These are phyloP conservation scores for Xylaria sp. DNA, from an alignment of 2,329 filamentous ascomycete genomes.

Conservation along the genomic window DNA sequence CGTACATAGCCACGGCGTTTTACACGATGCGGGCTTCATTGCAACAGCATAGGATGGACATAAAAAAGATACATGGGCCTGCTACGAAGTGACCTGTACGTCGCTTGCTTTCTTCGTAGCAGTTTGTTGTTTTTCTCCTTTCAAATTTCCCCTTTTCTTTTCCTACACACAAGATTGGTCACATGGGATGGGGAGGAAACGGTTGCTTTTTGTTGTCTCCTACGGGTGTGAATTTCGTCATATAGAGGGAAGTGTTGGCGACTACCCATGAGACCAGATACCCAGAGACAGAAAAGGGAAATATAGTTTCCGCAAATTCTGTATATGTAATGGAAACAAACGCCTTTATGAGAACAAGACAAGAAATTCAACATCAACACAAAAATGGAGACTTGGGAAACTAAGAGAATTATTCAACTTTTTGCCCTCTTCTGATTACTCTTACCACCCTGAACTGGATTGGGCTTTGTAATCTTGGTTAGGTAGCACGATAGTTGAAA, in stretches of 20 bases:
- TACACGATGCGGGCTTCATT: constrained; percentile 35
- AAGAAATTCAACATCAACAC: constrained; percentile 24
- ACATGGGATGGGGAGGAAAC: background rate
- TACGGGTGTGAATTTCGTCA: constrained; percentile 21
- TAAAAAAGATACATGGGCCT: constrained; percentile 39
- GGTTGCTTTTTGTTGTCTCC: constrained; percentile 10
- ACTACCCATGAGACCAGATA: constrained; percentile 38
- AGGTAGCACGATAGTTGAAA: background rate
- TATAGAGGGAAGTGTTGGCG: constrained; percentile 34
- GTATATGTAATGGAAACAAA: constrained; percentile 36
- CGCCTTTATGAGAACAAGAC: constrained; percentile 35
- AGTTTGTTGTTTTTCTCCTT: background rate
- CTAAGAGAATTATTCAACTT: background rate
- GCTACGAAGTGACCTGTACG: constrained; percentile 13
- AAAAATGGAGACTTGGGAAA: constrained; percentile 13
- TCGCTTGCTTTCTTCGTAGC: constrained; percentile 22
- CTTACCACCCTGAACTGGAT: background rate
- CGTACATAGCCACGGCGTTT: constrained; percentile 39
- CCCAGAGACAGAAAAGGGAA: constrained; percentile 32
- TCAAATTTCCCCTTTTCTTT: constrained; percentile 2
- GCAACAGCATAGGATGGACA: constrained; percentile 45
- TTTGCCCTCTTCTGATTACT: background rate
- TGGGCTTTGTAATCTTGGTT: background rate
- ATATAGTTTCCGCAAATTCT: constrained; percentile 18
- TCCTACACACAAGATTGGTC: constrained; percentile 7